Evolutionary conservation across 805 yeast species (phyloP), one percentile per base, ranked within the genome.

Genomic region (Scheffersomyces ergatensis): DNA sequence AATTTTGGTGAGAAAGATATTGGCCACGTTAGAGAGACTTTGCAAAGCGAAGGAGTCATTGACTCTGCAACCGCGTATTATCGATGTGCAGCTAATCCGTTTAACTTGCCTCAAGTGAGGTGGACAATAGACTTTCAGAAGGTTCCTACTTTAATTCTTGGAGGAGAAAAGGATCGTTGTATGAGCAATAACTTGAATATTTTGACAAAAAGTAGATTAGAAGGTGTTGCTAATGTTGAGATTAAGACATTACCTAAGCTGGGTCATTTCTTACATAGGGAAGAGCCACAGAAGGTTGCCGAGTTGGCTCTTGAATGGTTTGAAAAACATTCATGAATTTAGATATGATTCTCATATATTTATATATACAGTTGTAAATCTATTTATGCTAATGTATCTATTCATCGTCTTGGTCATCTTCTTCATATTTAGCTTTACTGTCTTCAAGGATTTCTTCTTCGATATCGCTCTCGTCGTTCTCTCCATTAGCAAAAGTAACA

Each of bases 191-290:
- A 50, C 13, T 32, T 68, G 16, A 62, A 49, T 38, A 58, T 57
- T 26, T 45, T 59, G 36, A 66, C 60, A 38, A 43, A 47, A 36
- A 39, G 27, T 8, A 48, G 48, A 38, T 46, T 61, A 8, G 42
- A 44, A 17, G 51, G 48, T 14, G 37, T 37, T 4, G 40, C 48
- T n/a, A 54, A 56, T 16, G 62, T 52, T 16, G 44, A 52, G 19
- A 58, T 62, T 15, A 56, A 58, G 42, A 38, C 57, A 18, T 31
- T 65, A 27, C 45, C 49, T 3, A 50, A 56, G 5, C 50, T 57
- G 21, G 74, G 74, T 1, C 74, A 69, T 44, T 69, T 68, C 43
- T 50, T 67, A 46, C 74, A 68, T 21, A 50, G 72, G 23, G 74
- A 69, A 43, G 59, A 59, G 27, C 71, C 74, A 1, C 46, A 35